These are phyloP conservation scores for Sporothrix luriei DNA, from an alignment of 2,329 filamentous ascomycete genomes.

Conservation along the genomic window DNA sequence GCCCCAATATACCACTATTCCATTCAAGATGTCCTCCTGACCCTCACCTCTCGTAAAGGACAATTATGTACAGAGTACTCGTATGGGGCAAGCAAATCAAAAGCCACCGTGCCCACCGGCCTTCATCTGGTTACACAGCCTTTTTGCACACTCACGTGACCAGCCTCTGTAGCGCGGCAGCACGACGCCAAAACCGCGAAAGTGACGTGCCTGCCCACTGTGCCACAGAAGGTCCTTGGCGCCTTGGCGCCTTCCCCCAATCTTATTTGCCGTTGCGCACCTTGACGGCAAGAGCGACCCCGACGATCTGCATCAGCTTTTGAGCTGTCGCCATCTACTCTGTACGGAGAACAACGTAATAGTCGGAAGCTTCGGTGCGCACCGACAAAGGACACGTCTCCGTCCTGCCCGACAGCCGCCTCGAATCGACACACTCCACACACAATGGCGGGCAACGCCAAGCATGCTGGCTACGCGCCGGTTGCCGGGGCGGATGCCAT, in stretches of 20 bases:
- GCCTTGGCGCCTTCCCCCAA: not conserved
- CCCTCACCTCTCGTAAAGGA: too few relatives aligned
- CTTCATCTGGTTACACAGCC: not conserved
- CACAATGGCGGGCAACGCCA: constrained; percentile 16
- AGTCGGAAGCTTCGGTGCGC: not conserved
- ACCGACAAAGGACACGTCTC: not conserved
- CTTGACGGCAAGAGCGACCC: not conserved
- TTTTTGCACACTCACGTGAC: not conserved
- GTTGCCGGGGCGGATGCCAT: constrained; percentile 27
- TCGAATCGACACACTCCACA: not conserved
- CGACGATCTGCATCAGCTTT: not conserved
- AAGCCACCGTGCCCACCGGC: not conserved
- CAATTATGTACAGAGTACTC: too few relatives aligned
- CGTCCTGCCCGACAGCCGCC: not conserved
- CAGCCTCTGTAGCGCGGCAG: not conserved
- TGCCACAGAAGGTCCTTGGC: not conserved
- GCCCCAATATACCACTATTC: too few relatives aligned
- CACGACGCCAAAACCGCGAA: constrained; percentile 25
- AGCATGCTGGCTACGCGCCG: constrained; percentile 28
- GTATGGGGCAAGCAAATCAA: too few relatives aligned
- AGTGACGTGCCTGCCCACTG: constrained; percentile 21
- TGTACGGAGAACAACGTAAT: too few relatives aligned
- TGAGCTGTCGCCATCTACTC: not conserved
- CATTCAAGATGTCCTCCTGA: too few relatives aligned
- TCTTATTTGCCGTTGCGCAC: not conserved